Evolutionary conservation across 1,284 basidiomycete species (phyloP).

Genomic region (Golubevia pallescens): DNA sequence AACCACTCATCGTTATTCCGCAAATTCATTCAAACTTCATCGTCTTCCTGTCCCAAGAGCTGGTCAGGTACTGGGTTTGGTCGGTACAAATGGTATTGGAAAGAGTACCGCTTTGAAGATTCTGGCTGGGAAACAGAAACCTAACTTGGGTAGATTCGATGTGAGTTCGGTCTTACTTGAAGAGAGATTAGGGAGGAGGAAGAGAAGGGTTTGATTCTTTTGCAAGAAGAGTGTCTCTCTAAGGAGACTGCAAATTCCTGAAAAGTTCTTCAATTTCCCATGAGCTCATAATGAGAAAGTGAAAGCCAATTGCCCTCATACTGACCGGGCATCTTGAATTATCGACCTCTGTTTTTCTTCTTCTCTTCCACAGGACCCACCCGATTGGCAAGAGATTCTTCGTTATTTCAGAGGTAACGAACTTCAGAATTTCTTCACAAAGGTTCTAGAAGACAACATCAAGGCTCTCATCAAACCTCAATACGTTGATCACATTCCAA

Average conservation of each 20-base stretch:
- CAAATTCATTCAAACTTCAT: constrained; percentile 64
- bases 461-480: constrained; percentile 64
- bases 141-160: constrained; percentile 62
- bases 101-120: constrained; percentile 64
- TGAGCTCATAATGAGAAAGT: neutral
- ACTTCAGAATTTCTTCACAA: constrained; percentile 64
- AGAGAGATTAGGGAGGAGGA: neutral
- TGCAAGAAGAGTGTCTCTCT: no score
- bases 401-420: constrained; percentile 63
- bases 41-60: constrained; percentile 57
- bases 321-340: no score
- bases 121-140: constrained; percentile 63
- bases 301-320: no score
- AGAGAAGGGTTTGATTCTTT: no score
- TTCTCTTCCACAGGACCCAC: constrained; percentile 32
- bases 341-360: neutral
- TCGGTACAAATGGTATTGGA: constrained; percentile 64
- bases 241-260: neutral
- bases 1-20: constrained; percentile 63
- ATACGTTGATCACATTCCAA: constrained; percentile 63
- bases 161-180: constrained; percentile 11
- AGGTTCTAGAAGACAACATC: constrained; percentile 64
- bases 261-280: constrained; percentile 1
- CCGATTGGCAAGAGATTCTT: constrained; percentile 63
- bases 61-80: constrained; percentile 61